phyloP scores from a whole-genome alignment of 371 early-diverging fungal genomes.

The Coemansia sp. region DNA sequence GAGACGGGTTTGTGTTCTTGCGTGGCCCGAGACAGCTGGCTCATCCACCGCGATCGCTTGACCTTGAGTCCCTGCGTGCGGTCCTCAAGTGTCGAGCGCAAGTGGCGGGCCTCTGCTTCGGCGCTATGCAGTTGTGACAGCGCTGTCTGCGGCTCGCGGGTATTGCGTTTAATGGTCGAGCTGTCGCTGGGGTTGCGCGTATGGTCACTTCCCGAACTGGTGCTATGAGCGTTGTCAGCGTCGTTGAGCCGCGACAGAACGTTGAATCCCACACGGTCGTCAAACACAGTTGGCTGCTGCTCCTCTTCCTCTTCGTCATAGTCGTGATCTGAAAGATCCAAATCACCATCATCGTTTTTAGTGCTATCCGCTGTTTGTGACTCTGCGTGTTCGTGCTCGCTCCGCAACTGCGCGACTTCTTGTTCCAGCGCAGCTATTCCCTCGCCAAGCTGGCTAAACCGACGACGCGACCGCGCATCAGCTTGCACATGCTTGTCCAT shows the following conservation, averaged over 20 bases:
- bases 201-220: not conserved
- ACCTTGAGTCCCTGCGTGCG: conserved; percentile 22
- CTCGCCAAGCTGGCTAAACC: conserved; percentile 16
- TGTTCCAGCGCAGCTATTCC: not conserved
- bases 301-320: not conserved
- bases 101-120: not conserved
- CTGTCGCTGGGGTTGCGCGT: not conserved
- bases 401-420: conserved; percentile 3
- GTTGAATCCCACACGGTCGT: conserved; percentile 6
- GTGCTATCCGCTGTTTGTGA: not conserved
- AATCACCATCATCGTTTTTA: not conserved
- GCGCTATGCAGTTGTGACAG: not conserved
- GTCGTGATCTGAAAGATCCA: too few species aligned
- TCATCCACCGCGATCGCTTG: conserved; percentile 21
- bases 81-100: conserved; percentile 13
- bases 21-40: conserved; percentile 6
- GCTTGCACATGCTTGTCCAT: conserved; percentile 4
- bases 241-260: not conserved
- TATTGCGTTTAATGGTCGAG: too few species aligned
- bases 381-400: not conserved
- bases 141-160: too few species aligned
- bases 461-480: conserved; percentile 4
- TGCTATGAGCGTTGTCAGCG: not conserved
- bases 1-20: conserved; percentile 7
- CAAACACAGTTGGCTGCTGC: not conserved